phyloP scores from a whole-genome alignment of 345 rosid species.

The Salix udensis region DNA sequence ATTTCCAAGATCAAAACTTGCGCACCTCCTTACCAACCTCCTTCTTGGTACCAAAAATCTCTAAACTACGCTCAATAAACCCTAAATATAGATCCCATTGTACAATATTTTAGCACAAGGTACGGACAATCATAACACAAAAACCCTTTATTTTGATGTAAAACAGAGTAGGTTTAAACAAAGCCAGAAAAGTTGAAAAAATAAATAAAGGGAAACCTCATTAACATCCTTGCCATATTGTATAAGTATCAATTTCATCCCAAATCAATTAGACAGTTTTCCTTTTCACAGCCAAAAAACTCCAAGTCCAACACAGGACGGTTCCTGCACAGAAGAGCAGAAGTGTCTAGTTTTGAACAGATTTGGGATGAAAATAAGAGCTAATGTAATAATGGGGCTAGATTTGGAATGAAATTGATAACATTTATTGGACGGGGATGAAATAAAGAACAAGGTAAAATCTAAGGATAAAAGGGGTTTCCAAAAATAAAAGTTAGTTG shows the following conservation, averaged over 20 bases:
- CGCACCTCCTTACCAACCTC: neutral
- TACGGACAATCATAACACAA: neutral
- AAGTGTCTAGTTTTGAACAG: neutral
- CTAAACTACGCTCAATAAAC: neutral
- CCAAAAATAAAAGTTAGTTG: neutral
- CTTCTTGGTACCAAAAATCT: neutral
- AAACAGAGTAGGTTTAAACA: neutral
- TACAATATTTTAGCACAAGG: neutral
- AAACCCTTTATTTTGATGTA: neutral
- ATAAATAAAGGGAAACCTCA: neutral
- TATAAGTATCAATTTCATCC: neutral
- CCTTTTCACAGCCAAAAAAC: neutral
- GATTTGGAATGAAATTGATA: neutral
- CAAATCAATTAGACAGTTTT: neutral
- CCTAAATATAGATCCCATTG: neutral
- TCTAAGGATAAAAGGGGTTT: neutral
- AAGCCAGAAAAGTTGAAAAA: neutral
- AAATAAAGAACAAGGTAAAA: neutral
- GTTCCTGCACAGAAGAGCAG: neutral
- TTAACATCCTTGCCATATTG: neutral
- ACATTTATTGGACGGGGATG: neutral
- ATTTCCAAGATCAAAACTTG: neutral
- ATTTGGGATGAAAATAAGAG: neutral
- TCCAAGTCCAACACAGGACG: neutral
- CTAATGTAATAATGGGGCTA: neutral